Evolutionary conservation across 2,329 filamentous ascomycete species (phyloP).

Genomic region (Colletotrichum karsti): DNA sequence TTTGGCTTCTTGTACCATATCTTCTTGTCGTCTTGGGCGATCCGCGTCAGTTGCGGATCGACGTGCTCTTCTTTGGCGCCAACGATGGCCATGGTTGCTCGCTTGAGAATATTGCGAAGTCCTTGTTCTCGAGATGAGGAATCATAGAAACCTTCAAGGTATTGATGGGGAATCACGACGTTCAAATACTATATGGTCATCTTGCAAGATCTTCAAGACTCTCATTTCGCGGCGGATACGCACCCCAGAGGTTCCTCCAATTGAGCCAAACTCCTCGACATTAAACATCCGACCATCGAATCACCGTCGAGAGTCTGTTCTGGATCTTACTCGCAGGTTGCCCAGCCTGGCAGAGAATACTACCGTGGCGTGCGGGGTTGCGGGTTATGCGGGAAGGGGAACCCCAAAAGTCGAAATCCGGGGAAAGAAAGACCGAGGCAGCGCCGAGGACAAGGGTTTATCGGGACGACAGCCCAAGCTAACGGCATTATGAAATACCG

Average conservation of each 20-base stretch:
- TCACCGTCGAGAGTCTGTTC: background rate
- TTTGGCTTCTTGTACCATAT: conserved; percentile 51
- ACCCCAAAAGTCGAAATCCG: conserved; percentile 13
- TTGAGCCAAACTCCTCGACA: background rate
- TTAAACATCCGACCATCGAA: conserved; percentile 3
- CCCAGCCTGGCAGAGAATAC: background rate
- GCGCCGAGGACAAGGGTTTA: background rate
- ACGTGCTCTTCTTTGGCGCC: conserved; percentile 43
- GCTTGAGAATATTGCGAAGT: background rate
- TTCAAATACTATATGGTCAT: conserved; percentile 15
- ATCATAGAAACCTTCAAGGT: background rate
- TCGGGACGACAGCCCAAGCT: background rate
- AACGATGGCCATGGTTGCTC: conserved; percentile 40
- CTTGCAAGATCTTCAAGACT: background rate
- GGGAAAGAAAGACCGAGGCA: conserved; percentile 17
- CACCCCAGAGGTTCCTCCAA: background rate
- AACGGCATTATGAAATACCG: conserved; percentile 4
- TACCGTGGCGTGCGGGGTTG: conserved; percentile 14
- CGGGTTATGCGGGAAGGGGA: background rate
- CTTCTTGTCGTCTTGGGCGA: conserved; percentile 43
- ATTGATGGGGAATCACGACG: background rate
- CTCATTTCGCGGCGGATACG: background rate
- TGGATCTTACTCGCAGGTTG: background rate
- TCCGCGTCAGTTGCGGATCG: conserved; percentile 43
- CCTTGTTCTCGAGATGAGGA: too few species aligned